Conservation (phyloP, 331 rosid species). For the Phaseolus coccineus region DNA sequence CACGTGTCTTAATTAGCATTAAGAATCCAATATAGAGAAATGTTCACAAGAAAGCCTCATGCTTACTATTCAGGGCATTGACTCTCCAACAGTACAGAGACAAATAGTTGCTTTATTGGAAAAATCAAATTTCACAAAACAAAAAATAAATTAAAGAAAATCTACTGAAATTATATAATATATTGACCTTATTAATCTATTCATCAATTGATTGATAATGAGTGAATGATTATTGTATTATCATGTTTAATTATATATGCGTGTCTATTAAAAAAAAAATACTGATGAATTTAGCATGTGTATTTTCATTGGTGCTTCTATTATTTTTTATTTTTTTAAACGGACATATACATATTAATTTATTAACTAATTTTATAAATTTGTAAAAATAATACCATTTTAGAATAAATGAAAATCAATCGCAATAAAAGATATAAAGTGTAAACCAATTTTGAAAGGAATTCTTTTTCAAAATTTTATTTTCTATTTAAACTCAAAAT, state of each 20-base stretch:
- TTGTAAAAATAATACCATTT: too few relatives aligned
- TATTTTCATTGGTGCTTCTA: too few relatives aligned
- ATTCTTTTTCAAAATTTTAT: too few relatives aligned
- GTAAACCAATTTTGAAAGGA: too few relatives aligned
- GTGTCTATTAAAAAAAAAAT: neutral
- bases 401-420: too few relatives aligned
- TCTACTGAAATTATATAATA: neutral
- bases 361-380: too few relatives aligned
- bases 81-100: slow-evolving; percentile 9
- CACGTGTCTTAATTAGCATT: neutral
- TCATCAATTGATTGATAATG: slow-evolving; percentile 4
- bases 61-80: neutral
- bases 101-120: neutral
- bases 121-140: neutral
- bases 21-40: neutral
- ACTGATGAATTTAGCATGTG: neutral
- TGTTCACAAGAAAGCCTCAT: neutral
- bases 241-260: neutral
- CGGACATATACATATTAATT: too few relatives aligned
- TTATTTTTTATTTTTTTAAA: too few relatives aligned
- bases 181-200: neutral
- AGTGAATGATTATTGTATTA: neutral
- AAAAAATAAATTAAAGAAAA: neutral
- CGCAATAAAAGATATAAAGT: too few relatives aligned
- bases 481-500: too few relatives aligned